Base-by-base conservation (phyloP, 345 rosid species). In the Laguncularia racemosa region DNA sequence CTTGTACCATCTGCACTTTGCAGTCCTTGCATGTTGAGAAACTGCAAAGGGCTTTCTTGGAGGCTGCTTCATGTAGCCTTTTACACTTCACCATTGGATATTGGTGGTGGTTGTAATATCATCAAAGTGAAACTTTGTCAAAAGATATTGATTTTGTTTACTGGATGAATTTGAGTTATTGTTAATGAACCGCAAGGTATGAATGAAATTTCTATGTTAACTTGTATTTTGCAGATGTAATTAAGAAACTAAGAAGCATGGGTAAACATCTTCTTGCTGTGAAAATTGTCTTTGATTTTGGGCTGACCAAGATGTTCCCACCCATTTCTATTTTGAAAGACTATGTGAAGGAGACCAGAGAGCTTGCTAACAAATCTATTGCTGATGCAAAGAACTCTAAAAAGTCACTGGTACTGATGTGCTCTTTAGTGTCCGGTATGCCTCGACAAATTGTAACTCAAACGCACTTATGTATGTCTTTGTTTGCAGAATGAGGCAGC, bases 231-330 rank as follows among this genome's bases (percentile, higher is more conserved):
- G 57, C 83, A 83, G 89, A 73, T 66, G 65, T 88, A 14, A 61
- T 86, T 53, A 69, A 67, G 52, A 86, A 77, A 64, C 90, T 91
- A 50, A 61, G 82, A 38, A 83, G 63, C 33, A 67, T 21, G 56
- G 80, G 75, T 18, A 82, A 86, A 56, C 64, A 75, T 16, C 63
- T 79, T 50, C 56, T 76, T 51, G 86, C 96, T 19, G 77, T 82
- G 54, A 84, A 58, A 64, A 79, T 82, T 62, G 65, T 79, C 60
- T 75, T 79, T 67, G 95, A 84, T 67, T 77, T 87, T 68, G 78
- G 79, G 71, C 64, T 88, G 70, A 58, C 62, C 16, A 75, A 75
- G 61, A 81, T 63, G 58, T 85, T 81, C 59, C 68, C 81, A 14
- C 90, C 90, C 13, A 73, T 80, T 56, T 64, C 77, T 11, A 57